Evolutionary conservation across 164 flowering plant species (phyloP), one percentile per base, ranked within the genome.

Genomic region (Nelumbo lutea): DNA sequence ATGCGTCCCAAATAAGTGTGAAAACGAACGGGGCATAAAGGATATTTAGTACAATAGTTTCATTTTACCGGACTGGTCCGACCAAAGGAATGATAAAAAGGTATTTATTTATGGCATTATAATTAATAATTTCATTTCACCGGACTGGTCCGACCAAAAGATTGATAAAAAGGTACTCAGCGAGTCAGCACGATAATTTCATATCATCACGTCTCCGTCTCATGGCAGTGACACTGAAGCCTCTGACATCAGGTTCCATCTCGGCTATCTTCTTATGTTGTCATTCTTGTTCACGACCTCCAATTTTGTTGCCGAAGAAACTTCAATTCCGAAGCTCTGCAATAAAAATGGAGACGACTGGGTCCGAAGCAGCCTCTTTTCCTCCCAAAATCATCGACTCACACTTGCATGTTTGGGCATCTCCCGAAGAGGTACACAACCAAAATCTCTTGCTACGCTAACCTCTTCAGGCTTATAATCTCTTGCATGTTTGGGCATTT

Each of bases 351-450:
- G 78, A 77, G 11, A 42, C 73, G 5, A 55, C 13, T 48, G 73
- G 13, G 46, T 13, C 71, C 4, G 43, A 68, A 1, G 55, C 1
- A 13, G 14, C 77, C 44, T 45, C 73, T 44, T 62, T 75, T 42
- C 9, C 67, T 58, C 9, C 63, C 65, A 88, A 83, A 74, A 66
- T 84, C 63, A 86, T 90, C 56, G 98, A 93, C 70, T 89, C 98
- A 0, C 97, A 93, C 70, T 79, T 90, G 59, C 97, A 93, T 62
- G 85, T 91, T 2, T 93, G 98, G 98, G 97, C 97, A 14, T 88
- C 98, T 64, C 88, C 94, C 6, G 72, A 87, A 84, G 86, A 89
- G 88, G 98, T 88, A 72, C n/a, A 7, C 69, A 9, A 47, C 53
- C 53, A 6, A 63, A 8, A 46, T 64, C 42, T 41, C 5, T 3